Evolutionary conservation across 192 early-diverging fungal species (phyloP).

Genomic region (Spinellus fusiger): DNA sequence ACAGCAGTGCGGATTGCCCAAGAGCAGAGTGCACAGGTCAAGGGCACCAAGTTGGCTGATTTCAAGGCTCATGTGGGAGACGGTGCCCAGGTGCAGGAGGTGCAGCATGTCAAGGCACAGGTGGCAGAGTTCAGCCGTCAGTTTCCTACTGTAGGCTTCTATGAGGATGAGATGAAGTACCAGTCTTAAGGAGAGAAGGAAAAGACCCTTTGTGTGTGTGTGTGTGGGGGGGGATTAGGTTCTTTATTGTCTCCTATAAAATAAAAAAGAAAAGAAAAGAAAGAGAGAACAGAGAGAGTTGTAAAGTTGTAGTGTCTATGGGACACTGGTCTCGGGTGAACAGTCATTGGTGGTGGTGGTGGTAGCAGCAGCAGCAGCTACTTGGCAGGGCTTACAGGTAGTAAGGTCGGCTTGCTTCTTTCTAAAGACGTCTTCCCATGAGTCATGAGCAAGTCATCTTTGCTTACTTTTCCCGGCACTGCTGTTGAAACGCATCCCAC

Average conservation of each 20-base stretch:
- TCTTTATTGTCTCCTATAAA: too few relatives aligned
- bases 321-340: too few relatives aligned
- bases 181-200: not conserved
- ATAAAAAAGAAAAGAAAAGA: too few relatives aligned
- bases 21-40: slow-evolving; percentile 58
- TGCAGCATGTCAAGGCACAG: slow-evolving; percentile 69
- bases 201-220: not conserved
- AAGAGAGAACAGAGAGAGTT: too few relatives aligned
- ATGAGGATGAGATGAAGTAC: slow-evolving; percentile 61
- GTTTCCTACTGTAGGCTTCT: slow-evolving; percentile 90
- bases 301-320: too few relatives aligned
- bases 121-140: slow-evolving; percentile 76
- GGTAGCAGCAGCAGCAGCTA: too few relatives aligned
- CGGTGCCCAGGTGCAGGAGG: slow-evolving; percentile 47
- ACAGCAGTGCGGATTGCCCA: slow-evolving; percentile 77
- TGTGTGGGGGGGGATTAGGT: too few relatives aligned
- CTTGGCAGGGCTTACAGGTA: too few relatives aligned
- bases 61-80: slow-evolving; percentile 85
- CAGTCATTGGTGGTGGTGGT: too few relatives aligned
- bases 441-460: not conserved
- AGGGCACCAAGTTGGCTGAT: slow-evolving; percentile 72
- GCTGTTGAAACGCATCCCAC: slow-evolving; percentile 54
- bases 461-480: slow-evolving; percentile 39
- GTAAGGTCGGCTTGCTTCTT: too few relatives aligned
- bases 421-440: not conserved